Evolutionary conservation across 2,329 filamentous ascomycete species (phyloP).

Genomic region (Diaporthe australafricana): DNA sequence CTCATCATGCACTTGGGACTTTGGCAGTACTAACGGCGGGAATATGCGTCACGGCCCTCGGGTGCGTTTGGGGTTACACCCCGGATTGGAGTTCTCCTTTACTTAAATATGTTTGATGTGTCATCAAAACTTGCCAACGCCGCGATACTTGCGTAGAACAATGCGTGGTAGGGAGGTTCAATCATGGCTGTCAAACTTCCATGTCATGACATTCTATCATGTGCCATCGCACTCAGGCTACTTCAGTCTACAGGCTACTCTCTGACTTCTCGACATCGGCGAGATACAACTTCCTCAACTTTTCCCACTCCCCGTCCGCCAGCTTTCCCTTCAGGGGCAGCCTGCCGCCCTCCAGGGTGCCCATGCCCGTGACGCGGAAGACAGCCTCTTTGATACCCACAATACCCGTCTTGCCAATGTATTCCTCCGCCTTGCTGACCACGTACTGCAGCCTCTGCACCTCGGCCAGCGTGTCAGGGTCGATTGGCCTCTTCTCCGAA

Average conservation of each 20-base stretch:
- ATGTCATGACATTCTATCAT: no score
- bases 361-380: slow-evolving; percentile 66
- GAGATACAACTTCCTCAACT: slow-evolving; percentile 53
- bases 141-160: no score
- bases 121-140: no score
- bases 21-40: background rate
- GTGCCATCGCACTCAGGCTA: no score
- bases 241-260: slow-evolving; percentile 26
- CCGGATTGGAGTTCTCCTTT: background rate
- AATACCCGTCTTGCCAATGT: slow-evolving; percentile 70
- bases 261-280: slow-evolving; percentile 45
- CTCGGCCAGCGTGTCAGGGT: slow-evolving; percentile 56
- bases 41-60: background rate
- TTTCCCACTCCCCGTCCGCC: slow-evolving; percentile 66
- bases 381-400: slow-evolving; percentile 75
- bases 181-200: no score
- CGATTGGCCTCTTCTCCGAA: slow-evolving; percentile 45
- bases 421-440: slow-evolving; percentile 71
- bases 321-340: slow-evolving; percentile 69
- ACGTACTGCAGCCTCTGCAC: slow-evolving; percentile 70
- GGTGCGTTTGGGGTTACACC: background rate
- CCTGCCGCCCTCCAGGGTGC: slow-evolving; percentile 68
- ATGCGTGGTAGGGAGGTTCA: no score
- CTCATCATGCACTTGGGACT: background rate
- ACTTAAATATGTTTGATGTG: background rate